Percentiles rank a stretch among this genome's conserved stretches.
phyloP scores from a whole-genome alignment of 139 green algal species.

The Limnomonas spitsbergensis region DNA sequence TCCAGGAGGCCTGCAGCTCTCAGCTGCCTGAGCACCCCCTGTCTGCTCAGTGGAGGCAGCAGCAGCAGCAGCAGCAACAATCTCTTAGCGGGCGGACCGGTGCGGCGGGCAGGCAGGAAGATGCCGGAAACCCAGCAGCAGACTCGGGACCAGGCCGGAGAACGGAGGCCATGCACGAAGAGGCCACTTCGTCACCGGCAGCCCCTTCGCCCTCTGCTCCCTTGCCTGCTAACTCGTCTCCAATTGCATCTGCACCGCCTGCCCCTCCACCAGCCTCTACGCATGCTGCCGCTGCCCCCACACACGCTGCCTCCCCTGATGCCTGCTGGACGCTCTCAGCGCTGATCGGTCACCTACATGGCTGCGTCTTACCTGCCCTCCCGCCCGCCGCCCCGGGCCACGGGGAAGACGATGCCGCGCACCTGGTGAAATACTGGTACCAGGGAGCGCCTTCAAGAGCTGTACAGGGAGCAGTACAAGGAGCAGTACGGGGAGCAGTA shows the following conservation, averaged over 20 bases:
- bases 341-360: neutral
- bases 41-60: neutral
- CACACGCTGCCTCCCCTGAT: too few relatives aligned
- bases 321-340: neutral
- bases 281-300: too few relatives aligned
- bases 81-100: neutral
- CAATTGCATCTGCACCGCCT: too few relatives aligned
- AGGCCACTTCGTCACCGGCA: too few relatives aligned
- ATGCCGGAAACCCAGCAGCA: neutral
- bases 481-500: neutral
- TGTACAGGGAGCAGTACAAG: neutral
- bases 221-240: too few relatives aligned
- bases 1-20: neutral
- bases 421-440: conserved; percentile 4
- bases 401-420: neutral
- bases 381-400: neutral
- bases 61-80: neutral
- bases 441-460: neutral
- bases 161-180: too few relatives aligned
- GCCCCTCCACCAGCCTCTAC: too few relatives aligned
- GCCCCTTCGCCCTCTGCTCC: too few relatives aligned
- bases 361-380: neutral
- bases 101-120: neutral
- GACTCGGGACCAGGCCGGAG: too few relatives aligned
- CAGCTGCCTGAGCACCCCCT: neutral